phyloP scores from a whole-genome alignment of 352 stramenopile species.

The Phytophthora fragariaefolia region DNA sequence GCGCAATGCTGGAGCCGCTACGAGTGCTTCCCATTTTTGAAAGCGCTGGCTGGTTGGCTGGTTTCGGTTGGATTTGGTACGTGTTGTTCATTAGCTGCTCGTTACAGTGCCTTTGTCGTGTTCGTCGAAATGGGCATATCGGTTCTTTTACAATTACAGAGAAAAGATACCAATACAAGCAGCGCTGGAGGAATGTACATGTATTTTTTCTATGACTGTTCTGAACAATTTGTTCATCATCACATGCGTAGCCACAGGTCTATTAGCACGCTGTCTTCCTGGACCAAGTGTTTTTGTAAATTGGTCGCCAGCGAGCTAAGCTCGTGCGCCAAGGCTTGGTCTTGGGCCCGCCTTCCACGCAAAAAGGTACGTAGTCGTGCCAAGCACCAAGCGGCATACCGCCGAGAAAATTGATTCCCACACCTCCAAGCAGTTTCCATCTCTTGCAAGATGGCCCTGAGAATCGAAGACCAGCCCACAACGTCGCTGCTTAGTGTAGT shows the following conservation, averaged over 20 bases:
- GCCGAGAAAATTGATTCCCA: slow-evolving; percentile 46
- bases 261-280: slow-evolving; percentile 37
- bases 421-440: slow-evolving; percentile 53
- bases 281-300: slow-evolving; percentile 17
- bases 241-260: slow-evolving; percentile 36
- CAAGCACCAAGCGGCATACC: slow-evolving; percentile 64
- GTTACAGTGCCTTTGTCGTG: too few relatives aligned
- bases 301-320: slow-evolving; percentile 19
- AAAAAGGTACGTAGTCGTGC: slow-evolving; percentile 31
- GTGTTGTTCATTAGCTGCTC: slow-evolving; percentile 5
- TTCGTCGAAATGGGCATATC: too few relatives aligned
- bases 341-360: not conserved
- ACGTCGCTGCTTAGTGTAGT: slow-evolving; percentile 10
- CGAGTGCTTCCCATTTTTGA: slow-evolving; percentile 23
- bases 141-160: too few relatives aligned
- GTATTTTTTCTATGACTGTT: too few relatives aligned
- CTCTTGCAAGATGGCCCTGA: slow-evolving; percentile 41
- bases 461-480: slow-evolving; percentile 6
- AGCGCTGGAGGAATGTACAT: not conserved
- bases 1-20: slow-evolving; percentile 1
- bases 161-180: not conserved
- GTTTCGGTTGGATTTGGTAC: slow-evolving; percentile 5
- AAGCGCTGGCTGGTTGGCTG: not conserved
- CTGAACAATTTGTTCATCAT: not conserved
- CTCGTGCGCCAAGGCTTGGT: slow-evolving; percentile 2